phyloP scores from a whole-genome alignment of 768 basidiomycete species.

The Pleurotus tuoliensis region DNA sequence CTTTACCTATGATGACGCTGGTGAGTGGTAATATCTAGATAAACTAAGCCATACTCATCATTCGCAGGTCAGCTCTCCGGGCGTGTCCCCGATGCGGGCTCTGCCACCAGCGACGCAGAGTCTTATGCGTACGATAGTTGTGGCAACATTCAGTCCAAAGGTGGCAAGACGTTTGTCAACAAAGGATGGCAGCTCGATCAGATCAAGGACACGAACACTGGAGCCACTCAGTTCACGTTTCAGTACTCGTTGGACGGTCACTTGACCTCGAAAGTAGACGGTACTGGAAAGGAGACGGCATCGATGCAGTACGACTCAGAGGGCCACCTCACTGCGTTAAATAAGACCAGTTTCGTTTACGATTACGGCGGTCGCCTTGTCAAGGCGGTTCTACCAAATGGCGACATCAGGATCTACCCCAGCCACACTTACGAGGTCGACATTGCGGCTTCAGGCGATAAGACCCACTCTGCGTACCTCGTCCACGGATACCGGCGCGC shows the following conservation, averaged over 20 bases:
- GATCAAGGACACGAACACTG: background rate
- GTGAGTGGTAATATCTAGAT: background rate
- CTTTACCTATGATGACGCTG: background rate
- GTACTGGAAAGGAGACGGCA: background rate
- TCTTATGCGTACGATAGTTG: constrained; percentile 4
- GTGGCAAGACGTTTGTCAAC: constrained; percentile 8
- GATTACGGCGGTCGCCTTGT: constrained; percentile 10
- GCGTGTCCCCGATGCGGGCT: background rate
- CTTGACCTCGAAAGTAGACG: background rate
- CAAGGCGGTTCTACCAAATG: background rate
- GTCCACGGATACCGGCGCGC: constrained; percentile 1
- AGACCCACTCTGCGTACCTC: background rate
- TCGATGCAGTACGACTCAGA: constrained; percentile 6
- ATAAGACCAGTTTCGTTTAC: constrained; percentile 7
- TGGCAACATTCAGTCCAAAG: constrained; percentile 7
- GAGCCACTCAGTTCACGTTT: background rate
- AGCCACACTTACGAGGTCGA: constrained; percentile 7
- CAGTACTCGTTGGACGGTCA: constrained; percentile 1
- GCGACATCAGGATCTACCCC: constrained; percentile 2
- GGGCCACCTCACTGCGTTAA: background rate
- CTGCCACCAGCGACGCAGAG: background rate
- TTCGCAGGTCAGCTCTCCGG: background rate
- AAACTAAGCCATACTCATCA: background rate
- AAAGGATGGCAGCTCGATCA: constrained; percentile 10
- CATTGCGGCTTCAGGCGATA: background rate